phyloP scores from a whole-genome alignment of 805 yeast genomes.

The Peterozyma xylosa region DNA sequence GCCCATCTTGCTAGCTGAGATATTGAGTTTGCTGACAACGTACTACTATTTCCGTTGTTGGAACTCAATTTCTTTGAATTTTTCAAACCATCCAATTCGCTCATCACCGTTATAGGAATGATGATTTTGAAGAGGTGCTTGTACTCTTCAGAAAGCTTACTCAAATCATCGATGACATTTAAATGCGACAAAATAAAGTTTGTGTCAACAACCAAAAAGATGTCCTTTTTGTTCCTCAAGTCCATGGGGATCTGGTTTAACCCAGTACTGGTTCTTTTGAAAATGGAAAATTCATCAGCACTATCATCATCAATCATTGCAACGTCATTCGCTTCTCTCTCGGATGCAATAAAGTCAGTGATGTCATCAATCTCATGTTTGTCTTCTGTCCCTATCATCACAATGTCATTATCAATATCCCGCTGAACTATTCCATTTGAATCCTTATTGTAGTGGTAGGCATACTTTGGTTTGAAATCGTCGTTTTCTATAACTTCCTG shows the following conservation, averaged over 20 bases:
- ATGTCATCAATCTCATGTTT: constrained; percentile 1
- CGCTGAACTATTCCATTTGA: neutral
- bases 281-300: neutral
- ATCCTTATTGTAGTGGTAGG: neutral
- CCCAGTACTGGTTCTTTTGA: neutral
- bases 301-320: neutral
- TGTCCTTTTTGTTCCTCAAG: constrained; percentile 1
- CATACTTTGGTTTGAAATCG: neutral
- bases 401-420: constrained; percentile 1
- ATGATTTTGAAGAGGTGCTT: constrained; percentile 39
- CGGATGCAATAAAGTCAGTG: neutral
- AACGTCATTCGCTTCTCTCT: neutral
- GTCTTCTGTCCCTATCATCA: constrained; percentile 6
- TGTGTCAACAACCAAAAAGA: constrained; percentile 65
- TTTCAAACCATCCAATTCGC: constrained; percentile 82
- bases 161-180: constrained; percentile 45
- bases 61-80: constrained; percentile 18
- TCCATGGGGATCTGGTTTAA: neutral
- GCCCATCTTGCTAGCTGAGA: constrained; percentile 63
- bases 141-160: constrained; percentile 28
- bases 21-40: constrained; percentile 26
- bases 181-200: constrained; percentile 73
- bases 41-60: constrained; percentile 5
- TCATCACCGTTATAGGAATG: constrained; percentile 63
- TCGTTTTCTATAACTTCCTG: neutral